Evolutionary conservation across 768 basidiomycete species (phyloP).

Genomic region (Tylopilus cervinicoccineus): DNA sequence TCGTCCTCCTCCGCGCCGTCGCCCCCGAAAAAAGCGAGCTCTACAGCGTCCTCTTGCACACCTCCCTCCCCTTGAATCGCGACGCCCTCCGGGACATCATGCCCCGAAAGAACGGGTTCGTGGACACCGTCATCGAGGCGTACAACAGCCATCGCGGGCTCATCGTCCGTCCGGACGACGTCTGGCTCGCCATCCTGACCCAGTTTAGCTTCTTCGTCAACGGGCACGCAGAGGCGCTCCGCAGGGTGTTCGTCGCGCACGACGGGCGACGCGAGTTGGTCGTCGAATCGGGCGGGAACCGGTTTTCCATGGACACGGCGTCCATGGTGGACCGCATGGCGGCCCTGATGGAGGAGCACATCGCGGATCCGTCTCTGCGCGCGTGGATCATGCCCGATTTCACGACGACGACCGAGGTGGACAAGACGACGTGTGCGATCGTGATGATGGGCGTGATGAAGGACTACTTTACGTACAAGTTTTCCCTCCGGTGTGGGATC

Average conservation of each 20-base stretch:
- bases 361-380: slow-evolving; percentile 27
- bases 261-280: slow-evolving; percentile 25
- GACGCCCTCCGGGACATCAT: slow-evolving; percentile 27
- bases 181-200: slow-evolving; percentile 37
- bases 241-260: slow-evolving; percentile 28
- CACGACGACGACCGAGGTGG: slow-evolving; percentile 40
- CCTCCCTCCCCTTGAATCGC: slow-evolving; percentile 20
- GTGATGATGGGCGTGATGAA: slow-evolving; percentile 43
- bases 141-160: slow-evolving; percentile 37
- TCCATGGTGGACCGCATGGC: slow-evolving; percentile 22
- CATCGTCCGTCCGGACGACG: slow-evolving; percentile 46
- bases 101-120: slow-evolving; percentile 33
- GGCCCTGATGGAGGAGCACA: slow-evolving; percentile 19
- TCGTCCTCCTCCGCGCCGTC: slow-evolving; percentile 20
- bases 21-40: slow-evolving; percentile 19
- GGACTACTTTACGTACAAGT: slow-evolving; percentile 36
- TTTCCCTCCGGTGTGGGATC: slow-evolving; percentile 35
- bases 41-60: slow-evolving; percentile 27
- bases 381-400: slow-evolving; percentile 43
- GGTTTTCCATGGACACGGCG: slow-evolving; percentile 31
- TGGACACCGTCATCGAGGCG: slow-evolving; percentile 32
- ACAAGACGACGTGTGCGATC: slow-evolving; percentile 36
- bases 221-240: slow-evolving; percentile 32
- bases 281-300: slow-evolving; percentile 17
- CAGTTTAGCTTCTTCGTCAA: slow-evolving; percentile 42